phyloP scores from a whole-genome alignment of 2,329 filamentous ascomycete genomes.

The Pseudocercospora vitis region DNA sequence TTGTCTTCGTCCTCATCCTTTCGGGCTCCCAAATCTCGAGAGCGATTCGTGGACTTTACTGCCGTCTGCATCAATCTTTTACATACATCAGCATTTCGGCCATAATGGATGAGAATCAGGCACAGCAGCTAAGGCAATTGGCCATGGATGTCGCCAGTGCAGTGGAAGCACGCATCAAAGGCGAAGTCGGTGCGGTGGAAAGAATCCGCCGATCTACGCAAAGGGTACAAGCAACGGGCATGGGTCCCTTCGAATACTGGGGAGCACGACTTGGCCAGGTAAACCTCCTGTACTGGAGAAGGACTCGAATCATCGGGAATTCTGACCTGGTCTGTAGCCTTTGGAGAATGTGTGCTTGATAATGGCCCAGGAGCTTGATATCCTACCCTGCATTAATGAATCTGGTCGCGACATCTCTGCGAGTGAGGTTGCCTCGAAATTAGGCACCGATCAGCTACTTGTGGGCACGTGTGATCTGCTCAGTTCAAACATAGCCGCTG shows the following conservation, averaged over 20 bases:
- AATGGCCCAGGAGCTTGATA: conserved; percentile 15
- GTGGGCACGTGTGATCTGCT: conserved; percentile 4
- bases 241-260: conserved; percentile 17
- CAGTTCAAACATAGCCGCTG: background rate
- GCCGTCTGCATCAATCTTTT: background rate
- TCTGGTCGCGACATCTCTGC: conserved; percentile 3
- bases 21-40: no score
- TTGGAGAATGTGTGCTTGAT: conserved; percentile 17
- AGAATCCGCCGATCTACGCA: conserved; percentile 12
- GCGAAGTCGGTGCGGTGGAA: conserved; percentile 12
- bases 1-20: no score
- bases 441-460: conserved; percentile 5
- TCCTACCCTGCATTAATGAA: conserved; percentile 12
- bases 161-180: conserved; percentile 15
- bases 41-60: no score
- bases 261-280: conserved; percentile 6
- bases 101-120: conserved; percentile 6
- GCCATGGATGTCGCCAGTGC: conserved; percentile 10
- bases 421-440: background rate
- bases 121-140: conserved; percentile 9
- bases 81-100: background rate
- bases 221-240: conserved; percentile 10
- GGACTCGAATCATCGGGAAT: background rate
- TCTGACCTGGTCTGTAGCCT: background rate
- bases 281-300: background rate